Evolutionary conservation across 257 asterid genomes (phyloP).

Genomic region (Petunia axillaris): DNA sequence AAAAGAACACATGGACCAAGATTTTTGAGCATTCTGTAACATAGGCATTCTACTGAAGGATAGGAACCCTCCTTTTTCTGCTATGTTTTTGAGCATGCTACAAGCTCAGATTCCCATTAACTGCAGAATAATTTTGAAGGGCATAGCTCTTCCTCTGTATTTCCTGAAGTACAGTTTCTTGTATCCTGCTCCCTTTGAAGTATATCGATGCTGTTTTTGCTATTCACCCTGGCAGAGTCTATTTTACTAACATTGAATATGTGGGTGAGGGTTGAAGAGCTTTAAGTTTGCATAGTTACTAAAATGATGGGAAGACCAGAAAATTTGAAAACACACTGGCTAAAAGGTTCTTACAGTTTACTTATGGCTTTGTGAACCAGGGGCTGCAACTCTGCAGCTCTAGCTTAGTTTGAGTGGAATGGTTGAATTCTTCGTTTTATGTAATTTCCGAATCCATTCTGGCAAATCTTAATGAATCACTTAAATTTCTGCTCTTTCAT

Average conservation of each 20-base stretch:
- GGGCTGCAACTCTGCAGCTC: neutral
- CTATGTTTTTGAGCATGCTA: neutral
- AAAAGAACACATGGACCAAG: too few relatives aligned
- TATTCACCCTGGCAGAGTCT: neutral
- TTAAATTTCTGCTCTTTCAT: neutral
- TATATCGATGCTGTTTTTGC: neutral
- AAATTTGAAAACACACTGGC: neutral
- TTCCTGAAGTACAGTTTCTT: neutral
- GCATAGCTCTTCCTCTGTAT: conserved; percentile 10
- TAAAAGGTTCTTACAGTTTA: neutral
- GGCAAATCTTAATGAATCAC: conserved; percentile 7
- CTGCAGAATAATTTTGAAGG: neutral
- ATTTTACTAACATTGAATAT: neutral
- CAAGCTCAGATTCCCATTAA: neutral
- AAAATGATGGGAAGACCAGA: neutral
- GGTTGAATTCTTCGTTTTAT: neutral
- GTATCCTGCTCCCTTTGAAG: neutral
- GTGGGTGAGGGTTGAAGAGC: neutral
- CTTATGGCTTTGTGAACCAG: neutral
- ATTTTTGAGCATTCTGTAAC: too few relatives aligned
- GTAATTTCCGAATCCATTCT: conserved; percentile 1
- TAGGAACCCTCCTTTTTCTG: neutral
- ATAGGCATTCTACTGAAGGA: neutral
- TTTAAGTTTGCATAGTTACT: neutral
- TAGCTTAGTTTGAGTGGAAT: neutral